Conservation (phyloP, 2,329 filamentous ascomycete species). For the Podosphaera xanthii region DNA sequence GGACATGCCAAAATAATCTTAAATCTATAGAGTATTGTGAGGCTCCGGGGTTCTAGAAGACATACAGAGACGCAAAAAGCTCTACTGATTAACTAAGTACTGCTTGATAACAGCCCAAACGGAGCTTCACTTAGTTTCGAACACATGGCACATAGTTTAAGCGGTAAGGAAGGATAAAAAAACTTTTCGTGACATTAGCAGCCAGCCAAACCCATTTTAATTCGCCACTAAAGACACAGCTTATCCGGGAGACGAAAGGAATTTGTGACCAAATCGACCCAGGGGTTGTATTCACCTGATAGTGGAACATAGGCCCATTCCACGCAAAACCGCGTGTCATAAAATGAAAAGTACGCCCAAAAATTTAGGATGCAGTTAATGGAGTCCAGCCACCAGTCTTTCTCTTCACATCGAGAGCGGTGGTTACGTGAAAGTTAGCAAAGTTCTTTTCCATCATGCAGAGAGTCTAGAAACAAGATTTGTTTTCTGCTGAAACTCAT, state of each 20-base stretch:
- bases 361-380: conserved; percentile 15
- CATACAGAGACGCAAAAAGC: not conserved
- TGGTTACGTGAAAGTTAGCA: conserved; percentile 16
- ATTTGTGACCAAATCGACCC: conserved; percentile 16
- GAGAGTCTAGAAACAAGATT: conserved; percentile 16
- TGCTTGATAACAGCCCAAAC: not conserved
- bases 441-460: conserved; percentile 14
- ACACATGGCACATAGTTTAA: not conserved
- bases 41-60: not conserved
- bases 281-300: conserved; percentile 12
- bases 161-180: not conserved
- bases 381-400: conserved; percentile 15
- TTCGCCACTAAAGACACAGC: conserved; percentile 13
- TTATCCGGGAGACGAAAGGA: conserved; percentile 12
- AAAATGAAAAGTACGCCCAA: conserved; percentile 16
- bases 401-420: conserved; percentile 13
- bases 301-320: conserved; percentile 15
- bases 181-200: conserved; percentile 14
- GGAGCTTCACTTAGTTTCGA: not conserved
- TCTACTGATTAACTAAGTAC: not conserved
- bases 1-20: not conserved
- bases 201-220: conserved; percentile 14
- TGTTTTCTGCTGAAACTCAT: conserved; percentile 10
- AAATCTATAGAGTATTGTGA: not conserved
- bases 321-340: conserved; percentile 16